Evolutionary conservation across 768 basidiomycete genomes (phyloP).

Genomic region (Trametes maxima): DNA sequence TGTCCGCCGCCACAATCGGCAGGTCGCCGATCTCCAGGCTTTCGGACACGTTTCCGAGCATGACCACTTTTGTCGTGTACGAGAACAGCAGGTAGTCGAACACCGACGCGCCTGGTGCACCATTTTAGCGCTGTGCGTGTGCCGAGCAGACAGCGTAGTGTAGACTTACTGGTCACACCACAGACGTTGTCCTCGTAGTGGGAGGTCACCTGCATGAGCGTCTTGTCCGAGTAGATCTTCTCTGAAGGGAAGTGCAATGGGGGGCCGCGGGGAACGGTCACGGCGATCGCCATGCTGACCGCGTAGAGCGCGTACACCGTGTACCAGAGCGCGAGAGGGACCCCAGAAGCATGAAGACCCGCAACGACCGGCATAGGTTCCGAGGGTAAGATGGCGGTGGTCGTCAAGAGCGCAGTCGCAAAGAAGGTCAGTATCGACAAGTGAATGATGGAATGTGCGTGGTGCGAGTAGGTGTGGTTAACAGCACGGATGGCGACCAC

Average conservation of each 20-base stretch:
- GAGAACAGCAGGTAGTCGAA: constrained; percentile 76
- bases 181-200: constrained; percentile 75
- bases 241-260: constrained; percentile 73
- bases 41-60: constrained; percentile 73
- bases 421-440: constrained; percentile 56
- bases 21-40: constrained; percentile 87
- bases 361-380: constrained; percentile 36
- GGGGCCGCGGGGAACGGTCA: constrained; percentile 71
- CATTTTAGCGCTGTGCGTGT: not conserved
- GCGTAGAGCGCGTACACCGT: constrained; percentile 52
- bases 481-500: constrained; percentile 55
- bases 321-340: constrained; percentile 50
- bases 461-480: constrained; percentile 42
- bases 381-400: constrained; percentile 60
- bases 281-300: constrained; percentile 44
- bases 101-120: constrained; percentile 51
- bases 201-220: constrained; percentile 59
- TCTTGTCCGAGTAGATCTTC: constrained; percentile 74
- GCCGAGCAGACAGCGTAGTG: not conserved
- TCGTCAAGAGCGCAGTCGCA: constrained; percentile 47
- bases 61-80: constrained; percentile 86
- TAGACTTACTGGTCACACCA: constrained; percentile 51
- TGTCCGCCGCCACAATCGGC: constrained; percentile 73
- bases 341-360: constrained; percentile 27
- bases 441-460: constrained; percentile 52